Base-by-base conservation (phyloP, 306 rosid species). In the Glycine latifolia region DNA sequence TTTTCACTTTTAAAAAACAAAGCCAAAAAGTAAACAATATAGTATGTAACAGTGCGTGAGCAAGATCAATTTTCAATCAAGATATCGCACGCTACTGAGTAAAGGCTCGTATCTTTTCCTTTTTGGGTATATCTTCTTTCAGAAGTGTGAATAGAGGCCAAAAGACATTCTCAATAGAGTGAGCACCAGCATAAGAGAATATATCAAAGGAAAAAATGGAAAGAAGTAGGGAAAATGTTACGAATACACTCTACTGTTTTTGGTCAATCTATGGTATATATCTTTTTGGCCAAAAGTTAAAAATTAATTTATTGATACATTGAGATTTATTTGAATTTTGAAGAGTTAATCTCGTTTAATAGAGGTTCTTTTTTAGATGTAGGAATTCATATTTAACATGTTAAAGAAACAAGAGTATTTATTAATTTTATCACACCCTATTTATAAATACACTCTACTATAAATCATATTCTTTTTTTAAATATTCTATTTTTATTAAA, bases 91-190 rank as follows among this genome's bases (percentile, higher is more conserved):
- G 86, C 72, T 69, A 79, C 79, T 55, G 50, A 65, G 71, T 46
- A 73, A 67, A 56, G 54, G 17, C 37, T 49, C 31, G 49, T 15
- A 53, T 31, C 61, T 52, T 85, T 70, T 56, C 50, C 63, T 13
- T 68, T 74, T 68, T 44, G 71, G 84, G 81, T n/a, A 79, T 60
- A 76, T 75, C 82, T 80, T 71, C 43, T 54, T 35, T n/a, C 47
- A 80, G 75, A 58, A 48, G 65, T 50, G 26, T 70, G 67, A 52
- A 70, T 62, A 72, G 74, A 37, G 31, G 8, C 67, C 47, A 73
- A 77, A 70, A 69, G 33, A 61, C 87, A 76, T 76, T 83, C 77
- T 66, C 43, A 33, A 12, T 26, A 47, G 68, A 74, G 54, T 12
- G 37, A 46, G 71, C 72, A 20, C 31, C 17, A 65, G 60, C 78